Conservation (phyloP, 208 protist genomes). For the Angomonas ambiguus region DNA sequence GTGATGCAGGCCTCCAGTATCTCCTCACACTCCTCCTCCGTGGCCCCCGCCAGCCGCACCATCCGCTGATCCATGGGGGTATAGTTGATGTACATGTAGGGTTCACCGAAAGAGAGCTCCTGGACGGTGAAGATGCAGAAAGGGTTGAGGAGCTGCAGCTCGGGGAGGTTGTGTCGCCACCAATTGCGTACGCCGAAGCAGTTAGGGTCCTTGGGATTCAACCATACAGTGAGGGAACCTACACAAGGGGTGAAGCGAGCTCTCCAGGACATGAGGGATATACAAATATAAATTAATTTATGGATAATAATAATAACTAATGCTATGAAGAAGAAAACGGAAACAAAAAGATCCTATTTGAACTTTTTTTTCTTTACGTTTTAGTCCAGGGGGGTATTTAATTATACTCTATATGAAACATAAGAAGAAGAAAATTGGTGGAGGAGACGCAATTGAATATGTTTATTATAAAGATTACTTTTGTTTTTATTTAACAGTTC, state of each 20-base stretch:
- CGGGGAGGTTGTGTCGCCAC: constrained; percentile 88
- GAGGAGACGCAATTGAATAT: not conserved
- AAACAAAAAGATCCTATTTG: not conserved
- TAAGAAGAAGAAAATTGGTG: not conserved
- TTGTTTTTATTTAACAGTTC: too few relatives aligned
- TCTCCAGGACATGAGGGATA: constrained; percentile 75
- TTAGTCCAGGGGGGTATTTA: not conserved
- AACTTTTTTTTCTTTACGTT: not conserved
- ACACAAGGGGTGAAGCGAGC: constrained; percentile 87
- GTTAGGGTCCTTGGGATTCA: constrained; percentile 91
- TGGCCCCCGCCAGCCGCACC: constrained; percentile 82
- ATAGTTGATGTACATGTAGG: constrained; percentile 90
- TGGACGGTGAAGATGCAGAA: constrained; percentile 88
- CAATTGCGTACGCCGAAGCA: constrained; percentile 91
- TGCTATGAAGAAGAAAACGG: not conserved
- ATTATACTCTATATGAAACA: not conserved
- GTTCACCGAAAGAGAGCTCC: constrained; percentile 88
- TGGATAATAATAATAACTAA: not conserved
- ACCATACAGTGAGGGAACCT: constrained; percentile 77
- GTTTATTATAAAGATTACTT: too few relatives aligned
- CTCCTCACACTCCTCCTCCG: constrained; percentile 88
- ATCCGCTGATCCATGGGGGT: constrained; percentile 84
- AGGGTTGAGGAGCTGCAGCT: constrained; percentile 87
- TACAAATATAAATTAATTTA: not conserved
- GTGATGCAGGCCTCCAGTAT: constrained; percentile 89